Percentiles rank a stretch among this genome's conserved stretches.
phyloP scores from a whole-genome alignment of 345 rosid species.

The Ailanthus altissimus region DNA sequence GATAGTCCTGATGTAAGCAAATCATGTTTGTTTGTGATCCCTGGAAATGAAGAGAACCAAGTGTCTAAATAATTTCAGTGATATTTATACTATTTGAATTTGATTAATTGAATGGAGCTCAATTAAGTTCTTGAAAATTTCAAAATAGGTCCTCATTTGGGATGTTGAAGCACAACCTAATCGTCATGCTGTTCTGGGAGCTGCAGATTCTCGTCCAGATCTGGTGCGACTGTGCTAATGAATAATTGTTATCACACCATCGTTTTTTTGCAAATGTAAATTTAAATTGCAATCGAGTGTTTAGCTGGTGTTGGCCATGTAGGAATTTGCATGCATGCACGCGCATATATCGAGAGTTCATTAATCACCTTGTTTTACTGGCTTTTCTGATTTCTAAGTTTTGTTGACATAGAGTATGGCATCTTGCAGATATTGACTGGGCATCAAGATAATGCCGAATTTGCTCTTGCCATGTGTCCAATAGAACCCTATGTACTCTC shows the following conservation, averaged over 20 bases:
- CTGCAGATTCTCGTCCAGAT: slow-evolving; percentile 55
- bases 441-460: slow-evolving; percentile 61
- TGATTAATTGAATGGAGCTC: slow-evolving; percentile 13
- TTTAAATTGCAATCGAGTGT: neutral
- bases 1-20: slow-evolving; percentile 64
- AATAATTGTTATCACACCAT: neutral
- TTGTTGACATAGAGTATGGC: slow-evolving; percentile 22
- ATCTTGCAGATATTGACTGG: slow-evolving; percentile 61
- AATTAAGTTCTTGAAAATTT: neutral
- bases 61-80: neutral
- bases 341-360: neutral
- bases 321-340: slow-evolving; percentile 3
- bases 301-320: slow-evolving; percentile 10
- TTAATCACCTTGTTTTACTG: neutral
- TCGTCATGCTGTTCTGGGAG: slow-evolving; percentile 57
- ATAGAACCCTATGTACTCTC: slow-evolving; percentile 63
- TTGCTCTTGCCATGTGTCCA: slow-evolving; percentile 68
- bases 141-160: slow-evolving; percentile 61
- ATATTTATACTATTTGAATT: neutral
- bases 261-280: neutral
- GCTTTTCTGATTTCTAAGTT: slow-evolving; percentile 8
- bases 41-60: slow-evolving; percentile 2
- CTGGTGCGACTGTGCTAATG: slow-evolving; percentile 35
- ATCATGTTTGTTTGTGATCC: slow-evolving; percentile 1
- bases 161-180: slow-evolving; percentile 66